Conservation (phyloP, 208 protist species). For the Leishmania martiniquensis region DNA sequence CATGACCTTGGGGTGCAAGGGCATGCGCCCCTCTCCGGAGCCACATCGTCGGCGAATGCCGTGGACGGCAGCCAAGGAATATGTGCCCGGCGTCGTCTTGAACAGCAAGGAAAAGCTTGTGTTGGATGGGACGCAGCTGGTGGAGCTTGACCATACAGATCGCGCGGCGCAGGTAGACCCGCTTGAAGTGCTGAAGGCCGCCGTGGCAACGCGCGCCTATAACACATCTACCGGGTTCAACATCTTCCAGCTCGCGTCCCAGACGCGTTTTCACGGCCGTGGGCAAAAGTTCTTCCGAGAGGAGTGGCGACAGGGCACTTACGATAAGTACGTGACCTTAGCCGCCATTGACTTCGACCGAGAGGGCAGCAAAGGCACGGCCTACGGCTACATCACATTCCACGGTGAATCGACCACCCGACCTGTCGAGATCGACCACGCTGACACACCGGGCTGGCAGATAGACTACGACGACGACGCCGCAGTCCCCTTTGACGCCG, state of each 20-base stretch:
- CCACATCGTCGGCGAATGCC: conserved; percentile 88
- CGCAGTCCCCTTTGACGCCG: conserved; percentile 64
- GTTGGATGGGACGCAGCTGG: conserved; percentile 76
- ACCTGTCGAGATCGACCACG: conserved; percentile 75
- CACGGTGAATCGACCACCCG: conserved; percentile 84
- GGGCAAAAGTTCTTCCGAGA: conserved; percentile 84
- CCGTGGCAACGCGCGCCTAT: conserved; percentile 82
- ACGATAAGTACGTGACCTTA: conserved; percentile 89
- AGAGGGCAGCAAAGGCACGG: conserved; percentile 75
- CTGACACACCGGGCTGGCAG: conserved; percentile 79
- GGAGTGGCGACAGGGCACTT: conserved; percentile 90
- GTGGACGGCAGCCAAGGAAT: conserved; percentile 86
- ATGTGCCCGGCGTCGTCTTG: conserved; percentile 83
- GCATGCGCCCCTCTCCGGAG: conserved; percentile 53
- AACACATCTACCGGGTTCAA: conserved; percentile 86
- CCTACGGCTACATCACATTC: conserved; percentile 90
- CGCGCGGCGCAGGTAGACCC: conserved; percentile 80
- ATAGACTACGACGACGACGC: conserved; percentile 61
- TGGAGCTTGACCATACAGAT: conserved; percentile 84
- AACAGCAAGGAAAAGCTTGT: conserved; percentile 81
- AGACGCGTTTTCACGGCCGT: conserved; percentile 66
- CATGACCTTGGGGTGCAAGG: conserved; percentile 89
- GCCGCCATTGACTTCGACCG: conserved; percentile 80
- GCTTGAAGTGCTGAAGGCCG: conserved; percentile 78
- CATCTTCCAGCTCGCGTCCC: conserved; percentile 85